A percentile compares a stretch with the other conserved stretches of the same genome.
phyloP scores from a whole-genome alignment of 2,329 filamentous ascomycete species.

The Sclerotinia borealis region DNA sequence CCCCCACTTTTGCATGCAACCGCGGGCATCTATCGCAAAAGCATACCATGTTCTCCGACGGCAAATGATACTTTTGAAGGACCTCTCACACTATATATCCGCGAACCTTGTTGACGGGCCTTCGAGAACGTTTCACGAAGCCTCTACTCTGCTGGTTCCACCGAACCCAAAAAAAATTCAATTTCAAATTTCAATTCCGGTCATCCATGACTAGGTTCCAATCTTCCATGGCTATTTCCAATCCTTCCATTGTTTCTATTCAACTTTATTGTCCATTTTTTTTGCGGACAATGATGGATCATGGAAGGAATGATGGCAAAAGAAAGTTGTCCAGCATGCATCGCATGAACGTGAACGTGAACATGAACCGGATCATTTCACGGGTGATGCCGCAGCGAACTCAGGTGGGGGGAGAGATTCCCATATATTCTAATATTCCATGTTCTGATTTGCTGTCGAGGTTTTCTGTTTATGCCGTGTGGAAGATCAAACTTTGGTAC shows the following conservation, averaged over 20 bases:
- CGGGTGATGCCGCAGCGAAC: not conserved
- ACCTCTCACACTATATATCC: constrained; percentile 12
- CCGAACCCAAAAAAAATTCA: too few species aligned
- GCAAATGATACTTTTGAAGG: not conserved
- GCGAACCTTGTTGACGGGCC: constrained; percentile 24
- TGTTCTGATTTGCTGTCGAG: constrained; percentile 7
- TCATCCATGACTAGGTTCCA: not conserved
- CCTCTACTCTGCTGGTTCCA: not conserved
- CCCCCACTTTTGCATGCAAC: not conserved
- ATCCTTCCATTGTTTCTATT: not conserved
- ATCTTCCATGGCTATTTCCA: not conserved
- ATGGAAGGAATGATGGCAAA: too few species aligned
- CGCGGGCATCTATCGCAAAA: not conserved
- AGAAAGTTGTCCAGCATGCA: not conserved
- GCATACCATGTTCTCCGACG: not conserved
- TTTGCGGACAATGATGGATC: too few species aligned
- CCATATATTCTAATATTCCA: too few species aligned
- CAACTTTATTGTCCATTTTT: too few species aligned
- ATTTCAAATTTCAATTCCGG: constrained; percentile 1
- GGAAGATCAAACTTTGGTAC: constrained; percentile 5
- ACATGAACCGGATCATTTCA: constrained; percentile 4
- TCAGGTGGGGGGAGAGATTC: not conserved
- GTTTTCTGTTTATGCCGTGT: constrained; percentile 6
- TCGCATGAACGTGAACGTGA: too few species aligned
- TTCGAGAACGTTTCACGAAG: constrained; percentile 30